phyloP scores from a whole-genome alignment of 805 yeast genomes.

The Yamadazyma ubonensis region DNA sequence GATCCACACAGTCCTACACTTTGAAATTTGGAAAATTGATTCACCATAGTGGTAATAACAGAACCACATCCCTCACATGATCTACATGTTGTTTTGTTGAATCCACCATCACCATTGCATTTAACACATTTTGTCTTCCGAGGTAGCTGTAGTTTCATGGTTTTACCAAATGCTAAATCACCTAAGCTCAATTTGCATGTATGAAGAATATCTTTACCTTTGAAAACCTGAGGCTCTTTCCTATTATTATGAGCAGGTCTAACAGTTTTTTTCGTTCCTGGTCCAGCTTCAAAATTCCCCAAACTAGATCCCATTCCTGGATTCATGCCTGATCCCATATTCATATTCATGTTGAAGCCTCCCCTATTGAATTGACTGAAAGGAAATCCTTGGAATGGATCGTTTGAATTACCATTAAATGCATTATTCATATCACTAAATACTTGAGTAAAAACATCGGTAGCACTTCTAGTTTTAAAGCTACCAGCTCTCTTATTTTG shows the following conservation, averaged over 20 bases:
- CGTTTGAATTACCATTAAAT: conserved; percentile 14
- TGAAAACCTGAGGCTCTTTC: conserved; percentile 17
- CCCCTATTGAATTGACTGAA: conserved; percentile 11
- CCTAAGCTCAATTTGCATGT: conserved; percentile 49
- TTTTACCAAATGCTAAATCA: conserved; percentile 60
- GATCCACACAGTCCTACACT: conserved; percentile 31
- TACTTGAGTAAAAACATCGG: conserved; percentile 36
- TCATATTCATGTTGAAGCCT: conserved; percentile 10
- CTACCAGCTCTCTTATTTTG: conserved; percentile 6
- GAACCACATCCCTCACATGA: conserved; percentile 46
- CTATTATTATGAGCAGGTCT: conserved; percentile 22
- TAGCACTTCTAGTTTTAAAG: conserved; percentile 17
- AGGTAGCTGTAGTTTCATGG: conserved; percentile 52
- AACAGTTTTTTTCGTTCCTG: conserved; percentile 17
- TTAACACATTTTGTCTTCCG: conserved; percentile 47
- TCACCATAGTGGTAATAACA: conserved; percentile 46
- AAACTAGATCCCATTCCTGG: conserved; percentile 2
- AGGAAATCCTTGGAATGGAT: conserved; percentile 13
- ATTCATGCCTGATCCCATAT: conserved; percentile 12
- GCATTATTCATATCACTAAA: conserved; percentile 34
- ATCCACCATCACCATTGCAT: conserved; percentile 57
- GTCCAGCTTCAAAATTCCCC: neutral
- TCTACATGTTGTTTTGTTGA: conserved; percentile 34
- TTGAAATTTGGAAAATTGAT: conserved; percentile 39
- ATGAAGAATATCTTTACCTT: conserved; percentile 59